A percentile compares a stretch with the other conserved stretches of the same genome.
Evolutionary conservation across 192 early-diverging fungal species (phyloP).

Genomic region (Allomyces arbusculus): DNA sequence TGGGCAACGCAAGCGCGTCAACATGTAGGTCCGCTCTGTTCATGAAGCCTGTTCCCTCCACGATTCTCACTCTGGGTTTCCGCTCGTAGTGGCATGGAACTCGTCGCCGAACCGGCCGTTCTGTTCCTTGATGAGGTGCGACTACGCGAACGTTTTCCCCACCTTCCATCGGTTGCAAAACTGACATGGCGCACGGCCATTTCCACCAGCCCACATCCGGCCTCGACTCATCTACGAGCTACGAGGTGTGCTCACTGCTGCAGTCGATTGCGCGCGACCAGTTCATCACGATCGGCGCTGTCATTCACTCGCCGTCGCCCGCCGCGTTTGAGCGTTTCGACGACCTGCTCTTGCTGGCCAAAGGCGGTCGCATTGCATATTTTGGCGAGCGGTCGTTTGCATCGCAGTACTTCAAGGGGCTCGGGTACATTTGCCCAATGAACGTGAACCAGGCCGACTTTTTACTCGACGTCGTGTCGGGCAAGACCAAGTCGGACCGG

Average conservation of each 20-base stretch:
- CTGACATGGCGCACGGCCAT: too few species aligned
- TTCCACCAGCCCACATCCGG: conserved; percentile 49
- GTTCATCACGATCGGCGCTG: conserved; percentile 52
- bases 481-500: conserved; percentile 18
- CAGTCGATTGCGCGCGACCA: conserved; percentile 33
- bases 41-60: too few species aligned
- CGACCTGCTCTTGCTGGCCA: conserved; percentile 53
- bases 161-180: too few species aligned
- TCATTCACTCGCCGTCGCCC: conserved; percentile 75
- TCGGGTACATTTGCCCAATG: conserved; percentile 20
- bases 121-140: conserved; percentile 60
- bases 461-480: conserved; percentile 46
- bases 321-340: conserved; percentile 71
- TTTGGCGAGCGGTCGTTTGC: conserved; percentile 38
- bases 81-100: conserved; percentile 34
- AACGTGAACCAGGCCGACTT: conserved; percentile 29
- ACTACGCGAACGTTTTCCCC: too few species aligned
- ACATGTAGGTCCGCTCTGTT: conserved; percentile 17
- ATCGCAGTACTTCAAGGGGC: conserved; percentile 20
- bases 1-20: conserved; percentile 71
- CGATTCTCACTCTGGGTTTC: too few species aligned
- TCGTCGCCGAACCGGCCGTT: conserved; percentile 54
- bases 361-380: conserved; percentile 59
- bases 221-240: conserved; percentile 53
- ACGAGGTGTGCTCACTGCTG: conserved; percentile 54